Base-by-base conservation (phyloP, 495 filamentous ascomycete genomes). In the Trichoderma erinaceum region DNA sequence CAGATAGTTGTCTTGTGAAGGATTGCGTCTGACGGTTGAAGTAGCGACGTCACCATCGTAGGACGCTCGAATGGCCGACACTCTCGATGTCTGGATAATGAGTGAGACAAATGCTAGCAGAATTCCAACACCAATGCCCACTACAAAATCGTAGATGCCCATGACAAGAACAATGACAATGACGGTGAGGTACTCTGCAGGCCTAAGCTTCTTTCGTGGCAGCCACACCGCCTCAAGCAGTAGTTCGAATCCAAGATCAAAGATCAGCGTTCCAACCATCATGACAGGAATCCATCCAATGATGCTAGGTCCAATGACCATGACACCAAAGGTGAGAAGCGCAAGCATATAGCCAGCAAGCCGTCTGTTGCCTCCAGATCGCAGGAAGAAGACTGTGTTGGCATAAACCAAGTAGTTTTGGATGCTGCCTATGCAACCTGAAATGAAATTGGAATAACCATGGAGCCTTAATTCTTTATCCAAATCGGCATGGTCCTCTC, bases 321-420 rank as follows among this genome's bases (percentile, higher is more conserved):
- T 87, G 46, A 98, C 85, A 0, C 87, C 89, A 69, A 86, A 86
- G 0, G 95, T 98, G 1, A 89, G 87, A 44, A 83, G 79, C 15
- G 95, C 96, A 52, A 99, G 84, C 81, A 94, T 83, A n/a, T 95
- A 73, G 12, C 95, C 95, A 21, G 92, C 95, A 27, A 96, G 74
- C 58, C 95, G 88, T 70, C 88, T 95, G 71, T 93, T 84, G 16
- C 93, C 95, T 27, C 95, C 95, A 63, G 90, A 95, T 16, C 89
- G 85, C 72, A 97, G 96, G 77, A 99, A 97, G 27, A 99, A 82
- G n/a, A 94, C 83, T 73, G 91, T 96, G 71, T 99, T 99, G 63
- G 92, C 93, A 72, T 97, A 99, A 13, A 98, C 95, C 21, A 98
- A 84, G 73, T 99, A 99, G 75, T 99, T 99, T 75, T 98, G 95